phyloP scores from a whole-genome alignment of 1,139 yeast genomes.

The Casaregolazyma suthepensis region DNA sequence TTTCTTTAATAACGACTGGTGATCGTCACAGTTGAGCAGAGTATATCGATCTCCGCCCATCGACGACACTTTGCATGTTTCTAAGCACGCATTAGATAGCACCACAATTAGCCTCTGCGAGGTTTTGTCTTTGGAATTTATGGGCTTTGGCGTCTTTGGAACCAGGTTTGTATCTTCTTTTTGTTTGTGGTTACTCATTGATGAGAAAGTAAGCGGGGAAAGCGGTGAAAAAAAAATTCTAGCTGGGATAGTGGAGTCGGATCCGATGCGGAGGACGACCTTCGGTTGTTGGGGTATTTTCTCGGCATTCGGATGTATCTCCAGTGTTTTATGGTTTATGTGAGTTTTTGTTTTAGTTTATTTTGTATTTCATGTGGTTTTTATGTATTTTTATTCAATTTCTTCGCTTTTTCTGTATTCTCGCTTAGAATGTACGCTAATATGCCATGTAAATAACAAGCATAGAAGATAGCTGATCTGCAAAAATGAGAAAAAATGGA shows the following conservation, averaged over 20 bases:
- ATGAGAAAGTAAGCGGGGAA: background rate
- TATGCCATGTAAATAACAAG: too few relatives aligned
- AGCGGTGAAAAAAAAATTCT: background rate
- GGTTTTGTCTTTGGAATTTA: conserved; percentile 73
- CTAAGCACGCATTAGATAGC: conserved; percentile 88
- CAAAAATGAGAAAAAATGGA: too few relatives aligned
- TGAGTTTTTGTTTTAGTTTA: too few relatives aligned
- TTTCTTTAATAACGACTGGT: conserved; percentile 88
- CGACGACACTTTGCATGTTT: conserved; percentile 82
- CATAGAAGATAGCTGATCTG: too few relatives aligned
- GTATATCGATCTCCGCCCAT: conserved; percentile 91
- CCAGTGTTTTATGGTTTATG: too few relatives aligned
- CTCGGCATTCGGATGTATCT: too few relatives aligned
- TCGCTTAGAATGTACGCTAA: too few relatives aligned
- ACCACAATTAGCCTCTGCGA: conserved; percentile 87
- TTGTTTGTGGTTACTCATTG: conserved; percentile 1
- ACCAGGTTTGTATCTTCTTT: conserved; percentile 38
- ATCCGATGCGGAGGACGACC: background rate
- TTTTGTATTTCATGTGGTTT: too few relatives aligned
- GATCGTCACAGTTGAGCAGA: conserved; percentile 92
- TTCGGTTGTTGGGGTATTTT: too few relatives aligned
- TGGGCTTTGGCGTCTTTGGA: conserved; percentile 78
- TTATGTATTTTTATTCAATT: too few relatives aligned
- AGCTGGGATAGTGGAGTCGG: background rate
- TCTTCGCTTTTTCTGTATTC: too few relatives aligned